Base-by-base conservation (phyloP, 202 grass and related monocot genomes). In the Hordeum pubiflorum region DNA sequence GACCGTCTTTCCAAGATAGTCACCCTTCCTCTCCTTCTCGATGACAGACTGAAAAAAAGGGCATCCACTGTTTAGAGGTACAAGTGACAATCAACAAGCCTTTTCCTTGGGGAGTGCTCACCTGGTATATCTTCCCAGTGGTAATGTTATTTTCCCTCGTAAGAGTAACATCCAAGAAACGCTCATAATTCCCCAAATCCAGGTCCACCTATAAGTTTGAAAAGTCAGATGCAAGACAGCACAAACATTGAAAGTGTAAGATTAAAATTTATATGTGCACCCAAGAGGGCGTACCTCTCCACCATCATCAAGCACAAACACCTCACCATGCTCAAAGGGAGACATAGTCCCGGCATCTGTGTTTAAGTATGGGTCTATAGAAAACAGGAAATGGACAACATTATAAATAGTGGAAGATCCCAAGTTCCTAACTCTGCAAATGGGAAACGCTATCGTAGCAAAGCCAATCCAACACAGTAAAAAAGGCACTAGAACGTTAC, bases 311-410 rank as follows among this genome's bases (percentile, higher is more conserved):
- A 97, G 94, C 70, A 97, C 94, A 87, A 97, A 97, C 69, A 97
- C 94, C 72, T 97, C 94, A 11, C 94, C 94, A 67, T 94, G 94
- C 71, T 97, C 94, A 62, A 94, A 97, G 2, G 94, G 90, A 34
- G 94, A 97, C 94, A 97, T 97, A 9, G 94, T 97, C 1, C 94
- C 94, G 54, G 92, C 94, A 86, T 97, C 94, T n/a, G 91, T 97
- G 79, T 97, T 97, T 33, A 94, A 83, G 43, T 94, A 97, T 46
- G 94, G 94, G 72, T 94, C 94, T 97, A 81, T 75, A 87, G 55
- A 81, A 85, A 85, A 20, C 22, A 85, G 10, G 68, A 27, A 18
- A 78, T 6, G 38, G 22, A 21, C 22, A 86, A 50, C 23, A 62
- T 55, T 71, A 84, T 66, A 24, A 78, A 23, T 15, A 75, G 5